Conservation (phyloP, 2,329 filamentous ascomycete species). For the Phialemoniopsis sp. region DNA sequence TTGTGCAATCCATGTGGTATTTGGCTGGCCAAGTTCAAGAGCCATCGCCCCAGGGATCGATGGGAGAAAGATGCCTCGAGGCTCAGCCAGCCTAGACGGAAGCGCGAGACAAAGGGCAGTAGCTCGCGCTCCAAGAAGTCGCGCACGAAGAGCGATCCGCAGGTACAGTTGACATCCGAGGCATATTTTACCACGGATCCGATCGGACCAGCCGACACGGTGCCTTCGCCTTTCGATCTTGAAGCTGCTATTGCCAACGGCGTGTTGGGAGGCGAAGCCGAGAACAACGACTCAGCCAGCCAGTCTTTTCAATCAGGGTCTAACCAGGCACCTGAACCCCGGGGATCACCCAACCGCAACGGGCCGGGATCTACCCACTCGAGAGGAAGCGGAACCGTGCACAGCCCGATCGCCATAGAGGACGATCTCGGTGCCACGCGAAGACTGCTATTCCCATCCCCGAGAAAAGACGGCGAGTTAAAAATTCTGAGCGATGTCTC, state of each 20-base stretch:
- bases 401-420: conserved; percentile 52
- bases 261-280: conserved; percentile 9
- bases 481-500: conserved; percentile 58
- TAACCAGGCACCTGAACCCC: neutral
- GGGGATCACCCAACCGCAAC: conserved; percentile 22
- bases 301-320: too few species aligned
- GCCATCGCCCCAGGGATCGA: conserved; percentile 75
- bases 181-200: conserved; percentile 51
- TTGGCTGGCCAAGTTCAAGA: conserved; percentile 86
- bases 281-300: conserved; percentile 2
- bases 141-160: conserved; percentile 42
- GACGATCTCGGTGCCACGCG: conserved; percentile 54
- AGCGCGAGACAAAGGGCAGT: conserved; percentile 34
- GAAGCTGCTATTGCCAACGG: neutral
- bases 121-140: conserved; percentile 41
- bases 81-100: conserved; percentile 46
- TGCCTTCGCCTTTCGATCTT: conserved; percentile 11
- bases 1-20: conserved; percentile 96
- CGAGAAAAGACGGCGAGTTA: conserved; percentile 58
- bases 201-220: conserved; percentile 37
- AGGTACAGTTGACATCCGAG: conserved; percentile 46
- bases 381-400: conserved; percentile 49
- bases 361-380: conserved; percentile 46
- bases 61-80: conserved; percentile 68
- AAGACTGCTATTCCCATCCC: conserved; percentile 73